phyloP scores from a whole-genome alignment of 768 basidiomycete species.

The Steccherinum ochraceum region DNA sequence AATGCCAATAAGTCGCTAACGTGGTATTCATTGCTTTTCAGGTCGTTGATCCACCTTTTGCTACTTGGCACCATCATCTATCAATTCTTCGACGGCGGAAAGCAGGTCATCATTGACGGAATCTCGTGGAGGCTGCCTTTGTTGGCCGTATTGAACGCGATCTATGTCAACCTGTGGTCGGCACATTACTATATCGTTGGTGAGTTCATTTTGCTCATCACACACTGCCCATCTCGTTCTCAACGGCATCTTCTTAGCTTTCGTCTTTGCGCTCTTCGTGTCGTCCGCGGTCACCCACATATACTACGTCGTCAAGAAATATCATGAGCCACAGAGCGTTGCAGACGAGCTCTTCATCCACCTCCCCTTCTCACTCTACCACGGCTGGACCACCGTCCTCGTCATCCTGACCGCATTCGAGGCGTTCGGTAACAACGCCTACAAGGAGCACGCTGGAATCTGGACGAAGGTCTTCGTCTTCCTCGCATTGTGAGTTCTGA shows the following conservation, averaged over 20 bases:
- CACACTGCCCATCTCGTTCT: neutral
- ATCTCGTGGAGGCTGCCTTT: slow-evolving; percentile 91
- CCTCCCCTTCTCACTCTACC: slow-evolving; percentile 93
- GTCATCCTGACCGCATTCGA: slow-evolving; percentile 80
- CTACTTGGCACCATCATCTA: slow-evolving; percentile 89
- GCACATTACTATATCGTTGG: slow-evolving; percentile 63
- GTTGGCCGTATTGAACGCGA: slow-evolving; percentile 78
- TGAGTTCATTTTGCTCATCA: slow-evolving; percentile 20
- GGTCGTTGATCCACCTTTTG: slow-evolving; percentile 85
- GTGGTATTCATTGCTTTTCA: slow-evolving; percentile 27
- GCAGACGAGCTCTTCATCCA: slow-evolving; percentile 88
- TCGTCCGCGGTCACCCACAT: slow-evolving; percentile 78
- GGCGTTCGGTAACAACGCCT: slow-evolving; percentile 80
- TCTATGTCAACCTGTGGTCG: slow-evolving; percentile 89
- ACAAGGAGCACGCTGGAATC: slow-evolving; percentile 58
- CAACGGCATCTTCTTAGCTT: slow-evolving; percentile 43
- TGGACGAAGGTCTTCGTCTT: slow-evolving; percentile 97
- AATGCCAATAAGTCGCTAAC: no score
- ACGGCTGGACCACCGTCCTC: slow-evolving; percentile 87
- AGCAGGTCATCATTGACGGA: slow-evolving; percentile 76
- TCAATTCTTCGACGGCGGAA: slow-evolving; percentile 77
- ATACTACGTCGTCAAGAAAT: slow-evolving; percentile 92
- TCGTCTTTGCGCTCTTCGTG: slow-evolving; percentile 84
- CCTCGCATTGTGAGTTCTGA: slow-evolving; percentile 67
- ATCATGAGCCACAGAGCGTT: slow-evolving; percentile 54